phyloP scores from a whole-genome alignment of 169 alveolate species.

The Eimeria maxima region DNA sequence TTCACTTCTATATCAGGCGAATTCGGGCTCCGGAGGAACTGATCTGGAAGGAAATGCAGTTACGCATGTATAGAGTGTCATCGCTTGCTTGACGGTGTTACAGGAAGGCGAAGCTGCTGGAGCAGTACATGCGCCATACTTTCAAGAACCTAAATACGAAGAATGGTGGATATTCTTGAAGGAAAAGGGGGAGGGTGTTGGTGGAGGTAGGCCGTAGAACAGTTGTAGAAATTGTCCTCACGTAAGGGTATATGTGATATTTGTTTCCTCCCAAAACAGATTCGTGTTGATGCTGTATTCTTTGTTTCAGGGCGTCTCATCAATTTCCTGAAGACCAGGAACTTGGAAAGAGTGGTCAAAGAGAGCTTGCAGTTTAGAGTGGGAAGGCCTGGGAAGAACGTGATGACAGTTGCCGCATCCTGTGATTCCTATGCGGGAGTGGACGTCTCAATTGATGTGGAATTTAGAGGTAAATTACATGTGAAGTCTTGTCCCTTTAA shows the following conservation, averaged over 20 bases:
- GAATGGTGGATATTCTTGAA: conserved; percentile 93
- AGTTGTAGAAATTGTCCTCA: background rate
- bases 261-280: background rate
- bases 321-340: conserved; percentile 59
- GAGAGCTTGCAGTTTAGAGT: conserved; percentile 81
- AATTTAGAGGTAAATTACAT: conserved; percentile 68
- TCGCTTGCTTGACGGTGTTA: background rate
- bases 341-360: conserved; percentile 78
- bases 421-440: conserved; percentile 85
- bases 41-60: background rate
- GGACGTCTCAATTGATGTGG: conserved; percentile 74
- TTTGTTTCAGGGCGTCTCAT: conserved; percentile 77
- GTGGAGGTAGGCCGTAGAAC: conserved; percentile 55
- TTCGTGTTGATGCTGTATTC: background rate
- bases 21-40: background rate
- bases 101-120: conserved; percentile 92
- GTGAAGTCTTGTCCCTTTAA: background rate
- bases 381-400: conserved; percentile 79
- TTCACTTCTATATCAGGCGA: background rate
- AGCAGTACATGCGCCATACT: conserved; percentile 94
- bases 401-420: conserved; percentile 52
- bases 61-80: background rate
- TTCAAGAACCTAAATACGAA: conserved; percentile 93
- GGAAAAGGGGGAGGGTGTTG: conserved; percentile 79
- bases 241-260: background rate